Evolutionary conservation across 768 basidiomycete genomes (phyloP).

Genomic region (Russula griseocarnosa): DNA sequence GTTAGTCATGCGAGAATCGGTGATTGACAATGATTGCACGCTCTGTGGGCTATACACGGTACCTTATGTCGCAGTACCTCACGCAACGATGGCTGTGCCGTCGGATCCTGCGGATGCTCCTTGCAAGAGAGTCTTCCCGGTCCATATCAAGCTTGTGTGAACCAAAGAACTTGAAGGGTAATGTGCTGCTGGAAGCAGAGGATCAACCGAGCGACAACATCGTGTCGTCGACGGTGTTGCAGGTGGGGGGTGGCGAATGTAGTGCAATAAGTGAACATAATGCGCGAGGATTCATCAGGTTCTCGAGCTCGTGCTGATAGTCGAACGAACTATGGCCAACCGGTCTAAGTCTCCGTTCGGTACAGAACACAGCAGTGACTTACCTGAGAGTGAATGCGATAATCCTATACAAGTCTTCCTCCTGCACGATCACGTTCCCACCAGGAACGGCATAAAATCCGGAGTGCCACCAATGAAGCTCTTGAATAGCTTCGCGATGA

Average conservation of each 20-base stretch:
- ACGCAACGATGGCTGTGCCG: too few relatives aligned
- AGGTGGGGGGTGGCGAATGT: not conserved
- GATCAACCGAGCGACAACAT: too few relatives aligned
- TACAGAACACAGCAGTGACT: slow-evolving; percentile 18
- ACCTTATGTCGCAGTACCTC: too few relatives aligned
- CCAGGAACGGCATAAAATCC: slow-evolving; percentile 64
- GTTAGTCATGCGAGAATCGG: too few relatives aligned
- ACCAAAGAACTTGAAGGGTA: too few relatives aligned
- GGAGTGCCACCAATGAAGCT: slow-evolving; percentile 63
- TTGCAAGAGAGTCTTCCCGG: too few relatives aligned
- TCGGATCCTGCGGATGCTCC: too few relatives aligned
- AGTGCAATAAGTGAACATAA: not conserved
- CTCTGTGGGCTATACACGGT: too few relatives aligned
- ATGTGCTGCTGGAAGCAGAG: too few relatives aligned
- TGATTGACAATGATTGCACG: too few relatives aligned
- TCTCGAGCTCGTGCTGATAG: slow-evolving; percentile 45
- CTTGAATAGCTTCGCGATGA: slow-evolving; percentile 32
- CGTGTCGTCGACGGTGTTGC: too few relatives aligned
- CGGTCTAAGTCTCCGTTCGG: slow-evolving; percentile 7
- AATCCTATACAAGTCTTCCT: slow-evolving; percentile 73
- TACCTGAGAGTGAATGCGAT: slow-evolving; percentile 74
- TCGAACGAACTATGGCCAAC: slow-evolving; percentile 48
- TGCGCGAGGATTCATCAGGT: slow-evolving; percentile 28
- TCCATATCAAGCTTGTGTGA: too few relatives aligned
- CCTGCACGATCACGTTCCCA: slow-evolving; percentile 59